phyloP scores from a whole-genome alignment of 768 basidiomycete species.

The Auricularia heimuer region DNA sequence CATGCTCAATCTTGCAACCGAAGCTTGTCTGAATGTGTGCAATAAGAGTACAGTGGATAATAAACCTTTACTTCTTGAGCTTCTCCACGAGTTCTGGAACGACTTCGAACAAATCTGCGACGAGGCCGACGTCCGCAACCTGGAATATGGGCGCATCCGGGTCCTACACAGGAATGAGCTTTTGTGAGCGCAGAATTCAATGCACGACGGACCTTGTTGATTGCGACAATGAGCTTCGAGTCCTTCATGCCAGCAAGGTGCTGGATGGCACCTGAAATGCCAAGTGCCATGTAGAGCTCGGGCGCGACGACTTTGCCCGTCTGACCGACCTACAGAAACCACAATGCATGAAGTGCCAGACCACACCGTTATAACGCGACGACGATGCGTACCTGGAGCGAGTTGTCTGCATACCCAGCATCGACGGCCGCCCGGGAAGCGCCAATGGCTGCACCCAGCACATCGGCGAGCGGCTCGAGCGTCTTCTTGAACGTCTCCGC shows the following conservation, averaged over 20 bases:
- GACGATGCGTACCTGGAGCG: conserved; percentile 44
- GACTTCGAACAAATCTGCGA: conserved; percentile 85
- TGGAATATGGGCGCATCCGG: conserved; percentile 98
- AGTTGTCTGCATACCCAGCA: conserved; percentile 96
- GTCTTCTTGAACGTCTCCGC: conserved; percentile 84
- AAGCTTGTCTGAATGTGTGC: no score
- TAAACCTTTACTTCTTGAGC: conserved; percentile 40
- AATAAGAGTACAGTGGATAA: background rate
- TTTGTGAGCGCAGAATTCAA: background rate
- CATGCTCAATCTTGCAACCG: no score
- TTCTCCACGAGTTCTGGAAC: conserved; percentile 89
- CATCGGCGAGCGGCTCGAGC: conserved; percentile 87
- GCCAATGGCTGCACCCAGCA: conserved; percentile 88
- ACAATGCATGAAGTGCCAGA: background rate
- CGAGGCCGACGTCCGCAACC: conserved; percentile 90
- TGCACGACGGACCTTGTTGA: conserved; percentile 70
- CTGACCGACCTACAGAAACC: conserved; percentile 62
- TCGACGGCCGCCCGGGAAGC: conserved; percentile 98
- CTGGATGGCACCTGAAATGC: conserved; percentile 97
- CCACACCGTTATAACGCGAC: background rate
- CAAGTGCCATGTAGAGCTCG: conserved; percentile 89
- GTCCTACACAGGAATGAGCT: conserved; percentile 44
- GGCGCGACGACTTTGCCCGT: conserved; percentile 98
- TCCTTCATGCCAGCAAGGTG: conserved; percentile 99
- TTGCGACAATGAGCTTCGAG: conserved; percentile 93